phyloP scores from a whole-genome alignment of 257 asterid genomes.

The Nicotiana tabacum region DNA sequence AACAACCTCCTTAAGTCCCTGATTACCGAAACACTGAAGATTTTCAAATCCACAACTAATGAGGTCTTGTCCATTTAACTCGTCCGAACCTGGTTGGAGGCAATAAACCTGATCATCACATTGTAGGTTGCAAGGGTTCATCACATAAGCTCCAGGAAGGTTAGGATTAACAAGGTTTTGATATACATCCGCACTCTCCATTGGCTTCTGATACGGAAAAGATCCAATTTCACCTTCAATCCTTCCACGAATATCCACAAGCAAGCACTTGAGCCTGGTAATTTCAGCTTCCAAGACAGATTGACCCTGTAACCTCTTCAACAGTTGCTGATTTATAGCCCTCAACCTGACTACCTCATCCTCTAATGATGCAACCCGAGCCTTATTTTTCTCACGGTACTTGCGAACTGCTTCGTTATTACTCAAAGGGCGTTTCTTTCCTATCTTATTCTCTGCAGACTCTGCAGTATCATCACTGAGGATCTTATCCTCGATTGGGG shows the following conservation, averaged over 20 bases:
- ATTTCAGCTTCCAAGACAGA: slow-evolving; percentile 44
- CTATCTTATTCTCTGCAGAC: background rate
- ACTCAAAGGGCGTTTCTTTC: slow-evolving; percentile 30
- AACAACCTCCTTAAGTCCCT: background rate
- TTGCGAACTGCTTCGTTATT: slow-evolving; percentile 66
- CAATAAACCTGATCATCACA: slow-evolving; percentile 13
- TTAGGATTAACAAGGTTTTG: background rate
- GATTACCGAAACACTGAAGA: background rate
- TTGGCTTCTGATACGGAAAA: slow-evolving; percentile 30
- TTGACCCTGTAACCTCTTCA: slow-evolving; percentile 42
- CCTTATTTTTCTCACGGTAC: slow-evolving; percentile 70
- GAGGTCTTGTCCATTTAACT: background rate
- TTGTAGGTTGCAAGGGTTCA: slow-evolving; percentile 11
- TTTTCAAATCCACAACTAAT: slow-evolving; percentile 2
- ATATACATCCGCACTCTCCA: background rate
- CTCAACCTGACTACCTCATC: slow-evolving; percentile 57
- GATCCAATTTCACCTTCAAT: slow-evolving; percentile 41
- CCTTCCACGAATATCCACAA: slow-evolving; percentile 43
- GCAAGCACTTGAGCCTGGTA: slow-evolving; percentile 42
- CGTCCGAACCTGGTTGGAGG: background rate
- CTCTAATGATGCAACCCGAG: slow-evolving; percentile 48
- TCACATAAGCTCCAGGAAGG: background rate
- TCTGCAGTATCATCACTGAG: background rate
- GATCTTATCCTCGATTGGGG: background rate
- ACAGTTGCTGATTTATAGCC: slow-evolving; percentile 36